These are phyloP conservation scores for Chlamydomonas sp. DNA, from an alignment of 139 green algal species.

Conservation along the genomic window DNA sequence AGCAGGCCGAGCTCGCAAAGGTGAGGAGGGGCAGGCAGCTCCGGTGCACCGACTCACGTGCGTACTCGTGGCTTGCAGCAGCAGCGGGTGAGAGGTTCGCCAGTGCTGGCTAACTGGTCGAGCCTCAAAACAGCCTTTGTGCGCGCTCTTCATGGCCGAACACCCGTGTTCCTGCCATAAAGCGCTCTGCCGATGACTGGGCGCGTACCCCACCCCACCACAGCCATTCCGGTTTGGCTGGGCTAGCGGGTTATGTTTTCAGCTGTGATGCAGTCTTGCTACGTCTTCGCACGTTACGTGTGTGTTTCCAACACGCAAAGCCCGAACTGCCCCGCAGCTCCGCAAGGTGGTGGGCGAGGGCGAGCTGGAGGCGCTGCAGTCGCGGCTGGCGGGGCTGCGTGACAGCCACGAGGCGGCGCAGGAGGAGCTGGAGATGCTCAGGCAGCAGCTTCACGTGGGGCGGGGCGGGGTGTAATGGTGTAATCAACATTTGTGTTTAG, in stretches of 20 bases:
- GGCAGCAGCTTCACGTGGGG: not conserved
- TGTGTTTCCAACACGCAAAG: not conserved
- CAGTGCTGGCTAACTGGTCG: too few relatives aligned
- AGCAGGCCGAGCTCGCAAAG: not conserved
- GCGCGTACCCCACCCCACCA: too few relatives aligned
- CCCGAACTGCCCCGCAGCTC: not conserved
- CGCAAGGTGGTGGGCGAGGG: slow-evolving; percentile 4
- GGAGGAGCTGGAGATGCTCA: not conserved
- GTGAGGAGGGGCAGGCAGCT: not conserved
- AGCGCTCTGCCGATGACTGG: too few relatives aligned
- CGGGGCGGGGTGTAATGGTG: not conserved
- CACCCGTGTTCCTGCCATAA: too few relatives aligned
- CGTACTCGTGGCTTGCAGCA: not conserved
- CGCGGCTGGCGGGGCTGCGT: not conserved
- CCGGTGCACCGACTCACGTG: not conserved
- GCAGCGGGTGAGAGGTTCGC: too few relatives aligned
- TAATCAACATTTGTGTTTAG: not conserved
- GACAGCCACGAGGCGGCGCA: not conserved
- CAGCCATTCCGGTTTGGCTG: too few relatives aligned
- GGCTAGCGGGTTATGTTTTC: too few relatives aligned
- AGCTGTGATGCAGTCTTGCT: too few relatives aligned
- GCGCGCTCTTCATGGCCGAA: too few relatives aligned
- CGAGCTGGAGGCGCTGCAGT: not conserved
- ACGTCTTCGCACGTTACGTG: too few relatives aligned
- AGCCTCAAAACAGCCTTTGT: too few relatives aligned